Conservation (phyloP, 2,329 filamentous ascomycete species). For the Arthrinium phaeospermum region DNA sequence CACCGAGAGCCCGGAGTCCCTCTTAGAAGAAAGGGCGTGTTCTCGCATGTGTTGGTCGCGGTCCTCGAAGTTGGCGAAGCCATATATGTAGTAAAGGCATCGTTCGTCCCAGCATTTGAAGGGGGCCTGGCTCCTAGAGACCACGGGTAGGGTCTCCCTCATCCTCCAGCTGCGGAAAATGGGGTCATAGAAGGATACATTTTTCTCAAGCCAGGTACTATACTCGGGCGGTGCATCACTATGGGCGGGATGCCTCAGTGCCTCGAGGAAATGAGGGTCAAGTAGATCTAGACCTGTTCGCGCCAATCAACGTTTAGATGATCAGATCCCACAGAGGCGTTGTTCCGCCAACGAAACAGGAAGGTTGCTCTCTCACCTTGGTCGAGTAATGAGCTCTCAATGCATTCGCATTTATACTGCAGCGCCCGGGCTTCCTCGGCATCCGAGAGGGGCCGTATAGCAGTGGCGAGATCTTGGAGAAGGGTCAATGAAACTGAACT, state of each 20-base stretch:
- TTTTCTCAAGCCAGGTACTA: constrained; percentile 57
- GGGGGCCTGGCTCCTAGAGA: constrained; percentile 42
- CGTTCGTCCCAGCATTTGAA: constrained; percentile 59
- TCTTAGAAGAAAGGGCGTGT: constrained; percentile 49
- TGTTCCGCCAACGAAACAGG: background rate
- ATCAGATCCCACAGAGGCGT: constrained; percentile 19
- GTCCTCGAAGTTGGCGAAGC: constrained; percentile 56
- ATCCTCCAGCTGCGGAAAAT: constrained; percentile 48
- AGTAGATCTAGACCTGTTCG: constrained; percentile 49
- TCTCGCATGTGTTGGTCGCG: constrained; percentile 57
- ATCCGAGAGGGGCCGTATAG: constrained; percentile 55
- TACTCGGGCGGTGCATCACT: constrained; percentile 54
- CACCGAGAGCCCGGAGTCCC: constrained; percentile 52
- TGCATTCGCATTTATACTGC: constrained; percentile 64
- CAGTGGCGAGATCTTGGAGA: constrained; percentile 44
- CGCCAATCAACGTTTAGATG: constrained; percentile 18
- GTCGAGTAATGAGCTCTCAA: constrained; percentile 57
- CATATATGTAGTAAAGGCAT: constrained; percentile 64
- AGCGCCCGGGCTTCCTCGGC: constrained; percentile 62
- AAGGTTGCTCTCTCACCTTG: constrained; percentile 43
- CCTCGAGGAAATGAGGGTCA: constrained; percentile 46
- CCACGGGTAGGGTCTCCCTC: constrained; percentile 43
- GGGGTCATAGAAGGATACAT: constrained; percentile 55
- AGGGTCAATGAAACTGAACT: background rate
- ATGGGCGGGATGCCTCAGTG: constrained; percentile 43